Evolutionary conservation across 1,284 basidiomycete species (phyloP), one percentile per base, ranked within the genome.

Genomic region (Paramarasmius palmivorus): DNA sequence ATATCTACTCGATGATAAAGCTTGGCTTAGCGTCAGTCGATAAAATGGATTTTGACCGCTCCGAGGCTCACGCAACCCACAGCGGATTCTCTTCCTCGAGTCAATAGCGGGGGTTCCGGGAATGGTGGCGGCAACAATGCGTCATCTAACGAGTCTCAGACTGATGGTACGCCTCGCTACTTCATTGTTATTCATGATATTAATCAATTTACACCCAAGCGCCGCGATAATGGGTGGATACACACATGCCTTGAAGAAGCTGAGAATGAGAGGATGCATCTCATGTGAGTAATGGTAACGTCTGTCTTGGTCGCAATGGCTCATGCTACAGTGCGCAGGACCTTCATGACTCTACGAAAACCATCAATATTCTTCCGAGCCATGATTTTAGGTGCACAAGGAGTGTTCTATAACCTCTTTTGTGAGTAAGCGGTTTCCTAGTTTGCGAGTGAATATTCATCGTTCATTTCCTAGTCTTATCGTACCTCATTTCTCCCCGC

Each of bases 181-280:
- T 37, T 39, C 17, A 49, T 52, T 45, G 22, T 44, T 25, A 44
- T 44, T 52, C 26, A 51, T 61, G 20, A 53, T 23, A 25, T 19
- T 44, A 6, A 8, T 26, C 25, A 15, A 15, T n/a, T 44, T 23
- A 12, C 25, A 37, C 50, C 48, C n/a, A 46, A 92, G 88, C 82
- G 85, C 60, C 83, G 94, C 47, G 94, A 97, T 69, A 88, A 86
- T 52, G 93, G 93, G 50, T 97, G 93, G 77, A 84, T 83, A 58
- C 82, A 84, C 61, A 94, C 92, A 3, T 80, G 93, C 37, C 75
- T 96, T 23, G 90, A 95, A 68, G 95, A 98, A 73, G 94, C 94
- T 6, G 95, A 98, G 67, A 98, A 98, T 66, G 95, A 98, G 72
- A 78, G 94, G 49, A 94, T 95, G 92, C 93, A 95, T 70, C 76